Evolutionary conservation across 2,329 filamentous ascomycete genomes (phyloP).

Genomic region (Fusarium globosum): DNA sequence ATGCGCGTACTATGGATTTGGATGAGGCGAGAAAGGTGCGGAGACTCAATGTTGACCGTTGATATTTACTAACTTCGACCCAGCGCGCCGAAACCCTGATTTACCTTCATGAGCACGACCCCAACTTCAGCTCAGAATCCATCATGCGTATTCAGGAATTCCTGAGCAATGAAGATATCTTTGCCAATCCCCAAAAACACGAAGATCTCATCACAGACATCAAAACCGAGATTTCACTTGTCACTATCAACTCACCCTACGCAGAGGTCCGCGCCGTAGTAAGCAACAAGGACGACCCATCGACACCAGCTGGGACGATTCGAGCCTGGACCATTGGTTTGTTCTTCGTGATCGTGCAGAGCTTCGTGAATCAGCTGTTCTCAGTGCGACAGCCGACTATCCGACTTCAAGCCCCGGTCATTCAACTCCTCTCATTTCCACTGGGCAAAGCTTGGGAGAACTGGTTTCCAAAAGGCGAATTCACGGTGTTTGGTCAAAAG

Average conservation of each 20-base stretch:
- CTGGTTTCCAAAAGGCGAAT: constrained; percentile 57
- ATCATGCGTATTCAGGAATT: constrained; percentile 29
- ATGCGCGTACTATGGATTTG: constrained; percentile 13
- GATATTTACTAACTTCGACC: neutral
- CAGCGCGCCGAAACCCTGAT: constrained; percentile 32
- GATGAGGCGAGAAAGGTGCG: constrained; percentile 22
- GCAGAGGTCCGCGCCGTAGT: constrained; percentile 66
- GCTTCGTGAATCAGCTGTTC: constrained; percentile 66
- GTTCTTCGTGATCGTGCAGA: constrained; percentile 57
- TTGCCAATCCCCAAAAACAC: constrained; percentile 53
- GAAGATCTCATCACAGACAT: constrained; percentile 60
- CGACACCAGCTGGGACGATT: constrained; percentile 62
- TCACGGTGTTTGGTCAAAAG: constrained; percentile 55
- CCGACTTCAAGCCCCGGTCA: constrained; percentile 61
- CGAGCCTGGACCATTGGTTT: constrained; percentile 63
- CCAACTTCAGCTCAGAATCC: constrained; percentile 36
- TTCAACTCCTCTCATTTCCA: constrained; percentile 62
- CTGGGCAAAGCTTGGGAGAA: constrained; percentile 57
- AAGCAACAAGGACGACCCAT: constrained; percentile 64
- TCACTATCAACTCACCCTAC: constrained; percentile 66
- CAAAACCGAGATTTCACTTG: constrained; percentile 63
- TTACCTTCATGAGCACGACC: constrained; percentile 36
- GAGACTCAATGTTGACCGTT: accelerated
- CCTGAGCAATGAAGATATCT: constrained; percentile 41
- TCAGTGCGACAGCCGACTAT: constrained; percentile 64